Evolutionary conservation across 1,284 basidiomycete genomes (phyloP), one percentile per base, ranked within the genome.

Genomic region (Malassezia nana): DNA sequence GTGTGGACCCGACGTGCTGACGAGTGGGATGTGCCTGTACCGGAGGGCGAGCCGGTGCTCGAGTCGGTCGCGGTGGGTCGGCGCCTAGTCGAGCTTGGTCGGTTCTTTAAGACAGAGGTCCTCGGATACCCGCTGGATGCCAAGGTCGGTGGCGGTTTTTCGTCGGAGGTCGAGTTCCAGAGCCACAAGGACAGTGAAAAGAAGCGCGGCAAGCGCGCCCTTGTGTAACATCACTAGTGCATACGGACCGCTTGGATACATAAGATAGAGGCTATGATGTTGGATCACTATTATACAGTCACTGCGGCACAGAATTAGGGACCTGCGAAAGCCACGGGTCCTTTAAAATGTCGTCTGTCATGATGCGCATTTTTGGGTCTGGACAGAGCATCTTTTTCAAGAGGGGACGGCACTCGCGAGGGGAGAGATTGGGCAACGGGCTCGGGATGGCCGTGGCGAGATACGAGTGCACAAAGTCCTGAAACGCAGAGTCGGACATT

Each of bases 311-410:
- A 6, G 29, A 18, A 20, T 45, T 44, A 2, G 55, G 50, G 15
- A 57, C 44, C 26, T 57, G 55, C 2, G 39, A 75, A 56, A 95
- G 77, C 91, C 91, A 98, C 45, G 83, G 72, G 69, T 95, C 84
- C 64, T 80, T 80, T 56, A 92, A 78, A 45, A 87, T 81, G 47
- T 91, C 87, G 62, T 96, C 91, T 64, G 92, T 86, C 47, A 81
- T 78, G 63, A 79, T 80, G 22, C 92, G 79, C 39, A 79, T 77
- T 77, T 87, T 86, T 15, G 91, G 89, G 71, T 95, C 86, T 1
- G 92, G 92, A 69, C 94, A 89, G 45, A 98, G 81, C 91, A 98
- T 98, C 78, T 84, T 84, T 67, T 91, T 84, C 59, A 98, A 81
- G 59, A 96, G 76, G 32, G 81, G 80, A 26, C 92, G 78, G 64